These are phyloP conservation scores for Podila epicladia DNA, from an alignment of 192 early-diverging fungal species.

Conservation along the genomic window DNA sequence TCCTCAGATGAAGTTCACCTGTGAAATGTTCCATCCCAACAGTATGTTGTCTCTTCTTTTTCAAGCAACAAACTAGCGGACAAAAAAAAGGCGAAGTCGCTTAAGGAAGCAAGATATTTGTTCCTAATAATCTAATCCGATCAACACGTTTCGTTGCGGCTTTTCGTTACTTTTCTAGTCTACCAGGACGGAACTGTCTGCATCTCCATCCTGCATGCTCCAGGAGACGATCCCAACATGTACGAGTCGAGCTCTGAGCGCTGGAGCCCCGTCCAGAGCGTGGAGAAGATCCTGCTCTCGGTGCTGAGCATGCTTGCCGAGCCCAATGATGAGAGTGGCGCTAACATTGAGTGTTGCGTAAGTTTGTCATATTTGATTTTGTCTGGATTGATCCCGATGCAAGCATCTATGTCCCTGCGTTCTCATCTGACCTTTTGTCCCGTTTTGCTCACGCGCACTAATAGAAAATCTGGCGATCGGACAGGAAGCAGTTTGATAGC, in stretches of 20 bases:
- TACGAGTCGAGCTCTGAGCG: conserved; percentile 96
- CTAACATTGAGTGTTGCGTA: conserved; percentile 97
- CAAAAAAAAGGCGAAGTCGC: neutral
- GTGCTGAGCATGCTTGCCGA: conserved; percentile 98
- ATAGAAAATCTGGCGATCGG: conserved; percentile 90
- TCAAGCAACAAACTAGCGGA: neutral
- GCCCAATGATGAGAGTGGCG: conserved; percentile 98
- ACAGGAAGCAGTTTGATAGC: conserved; percentile 83
- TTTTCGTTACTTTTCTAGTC: conserved; percentile 55
- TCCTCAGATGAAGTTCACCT: conserved; percentile 96
- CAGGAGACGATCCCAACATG: conserved; percentile 97
- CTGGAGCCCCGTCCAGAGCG: conserved; percentile 98
- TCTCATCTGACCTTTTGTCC: neutral
- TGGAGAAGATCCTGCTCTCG: conserved; percentile 96
- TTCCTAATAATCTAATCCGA: neutral
- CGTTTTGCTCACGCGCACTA: neutral
- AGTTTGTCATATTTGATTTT: conserved; percentile 25
- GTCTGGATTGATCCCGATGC: neutral
- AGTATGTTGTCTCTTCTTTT: conserved; percentile 45
- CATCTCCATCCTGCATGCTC: conserved; percentile 98
- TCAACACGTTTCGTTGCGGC: neutral
- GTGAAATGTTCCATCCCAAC: conserved; percentile 96
- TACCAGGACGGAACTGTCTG: conserved; percentile 97
- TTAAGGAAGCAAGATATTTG: neutral
- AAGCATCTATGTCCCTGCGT: no score